Evolutionary conservation across 768 basidiomycete genomes (phyloP), one percentile per base, ranked within the genome.

Genomic region (Kockovaella imperatae): DNA sequence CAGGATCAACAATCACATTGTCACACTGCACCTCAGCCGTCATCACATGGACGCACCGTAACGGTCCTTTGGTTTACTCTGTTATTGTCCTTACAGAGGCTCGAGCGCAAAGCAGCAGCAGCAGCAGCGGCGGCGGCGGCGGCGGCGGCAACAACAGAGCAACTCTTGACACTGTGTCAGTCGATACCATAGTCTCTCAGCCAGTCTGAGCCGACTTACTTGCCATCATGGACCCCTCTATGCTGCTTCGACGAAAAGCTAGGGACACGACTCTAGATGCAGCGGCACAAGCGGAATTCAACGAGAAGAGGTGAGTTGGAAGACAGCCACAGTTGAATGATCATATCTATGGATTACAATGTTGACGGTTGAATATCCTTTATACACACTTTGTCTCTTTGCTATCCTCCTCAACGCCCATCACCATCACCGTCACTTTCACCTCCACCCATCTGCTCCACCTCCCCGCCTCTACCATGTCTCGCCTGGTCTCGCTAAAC

Each of bases 201-300:
- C n/a, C n/a, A n/a, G n/a, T n/a, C n/a, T n/a, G n/a, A n/a, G n/a
- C n/a, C n/a, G n/a, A n/a, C n/a, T n/a, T n/a, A n/a, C n/a, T n/a
- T n/a, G n/a, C n/a, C n/a, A 50, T 10, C 14, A 68, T 68, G 67
- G 64, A 68, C 46, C 65, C 62, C n/a, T 43, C 46, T n/a, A 41
- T 49, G 28, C 47, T 65, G 11, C 35, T 62, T 20, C 49, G 57
- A 18, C 47, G 59, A 24, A 45, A 53, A 11, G 58, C 56, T 11
- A 54, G 53, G 32, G 88, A 89, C 69, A 83, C 83, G 32, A 85
- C 88, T 6, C 77, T 83, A 45, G 83, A 82, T 15, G 87, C 88
- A 18, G 89, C 87, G 17, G 79, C 83, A n/a, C 87, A 90, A 68
- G 87, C 88, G 8, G 88, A 91, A 71, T 93, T 90, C 73, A 91